These are phyloP conservation scores for Trametes hirsuta DNA, from an alignment of 1,284 basidiomycete genomes.

Conservation along the genomic window DNA sequence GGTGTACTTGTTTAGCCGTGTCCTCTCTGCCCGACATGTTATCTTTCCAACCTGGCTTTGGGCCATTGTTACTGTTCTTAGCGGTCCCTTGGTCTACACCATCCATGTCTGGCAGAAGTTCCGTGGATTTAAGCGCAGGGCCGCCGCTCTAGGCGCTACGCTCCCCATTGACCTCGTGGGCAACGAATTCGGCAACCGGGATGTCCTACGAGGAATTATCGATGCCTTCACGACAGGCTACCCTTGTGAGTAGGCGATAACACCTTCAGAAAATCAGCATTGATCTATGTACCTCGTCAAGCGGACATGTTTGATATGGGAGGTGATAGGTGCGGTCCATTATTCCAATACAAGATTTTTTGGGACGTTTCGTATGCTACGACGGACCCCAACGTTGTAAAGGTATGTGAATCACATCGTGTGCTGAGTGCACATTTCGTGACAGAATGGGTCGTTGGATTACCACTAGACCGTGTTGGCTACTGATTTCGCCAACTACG, in stretches of 20 bases:
- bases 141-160: conserved; percentile 21
- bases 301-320: conserved; percentile 23
- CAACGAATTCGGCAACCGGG: conserved; percentile 21
- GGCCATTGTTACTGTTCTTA: conserved; percentile 8
- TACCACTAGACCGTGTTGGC: conserved; percentile 39
- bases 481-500: conserved; percentile 46
- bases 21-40: neutral
- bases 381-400: conserved; percentile 23
- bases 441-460: neutral
- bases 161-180: conserved; percentile 24
- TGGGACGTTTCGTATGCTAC: conserved; percentile 32
- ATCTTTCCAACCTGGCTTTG: conserved; percentile 19
- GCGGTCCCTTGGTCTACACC: conserved; percentile 14
- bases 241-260: conserved; percentile 21
- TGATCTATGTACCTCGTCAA: neutral
- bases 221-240: conserved; percentile 21
- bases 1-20: conserved; percentile 9
- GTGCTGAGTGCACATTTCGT: neutral
- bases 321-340: conserved; percentile 12
- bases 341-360: conserved; percentile 34
- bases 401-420: conserved; percentile 4
- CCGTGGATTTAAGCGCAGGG: conserved; percentile 12
- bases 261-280: too few relatives aligned
- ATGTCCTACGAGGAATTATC: conserved; percentile 20
- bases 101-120: conserved; percentile 17